These are phyloP conservation scores for Aspergillus clavatus DNA, from an alignment of 2,329 filamentous ascomycete genomes.

Conservation along the genomic window DNA sequence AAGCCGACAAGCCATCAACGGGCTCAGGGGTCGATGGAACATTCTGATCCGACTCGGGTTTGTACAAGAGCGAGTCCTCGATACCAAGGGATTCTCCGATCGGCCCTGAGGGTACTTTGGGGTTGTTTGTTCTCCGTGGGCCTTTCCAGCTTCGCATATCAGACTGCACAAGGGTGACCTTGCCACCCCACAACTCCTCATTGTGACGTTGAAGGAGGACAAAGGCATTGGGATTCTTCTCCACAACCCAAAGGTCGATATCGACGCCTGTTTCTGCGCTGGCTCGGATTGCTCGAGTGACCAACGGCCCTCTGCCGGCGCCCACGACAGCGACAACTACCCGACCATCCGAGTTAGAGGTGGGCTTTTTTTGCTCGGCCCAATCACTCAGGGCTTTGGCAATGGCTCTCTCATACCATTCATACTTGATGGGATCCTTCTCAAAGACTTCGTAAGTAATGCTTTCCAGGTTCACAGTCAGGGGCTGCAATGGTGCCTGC, in stretches of 20 bases:
- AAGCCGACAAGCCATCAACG: conserved; percentile 44
- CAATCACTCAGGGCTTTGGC: conserved; percentile 77
- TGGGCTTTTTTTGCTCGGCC: conserved; percentile 65
- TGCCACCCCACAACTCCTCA: conserved; percentile 69
- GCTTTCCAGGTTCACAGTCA: conserved; percentile 94
- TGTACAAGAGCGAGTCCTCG: conserved; percentile 21
- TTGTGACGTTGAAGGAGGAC: conserved; percentile 89
- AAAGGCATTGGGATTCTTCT: conserved; percentile 98
- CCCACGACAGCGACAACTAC: conserved; percentile 90
- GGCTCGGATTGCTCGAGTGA: conserved; percentile 79
- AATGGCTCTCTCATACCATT: conserved; percentile 86
- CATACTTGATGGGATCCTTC: conserved; percentile 95
- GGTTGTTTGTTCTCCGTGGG: conserved; percentile 44
- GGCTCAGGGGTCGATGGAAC: conserved; percentile 28
- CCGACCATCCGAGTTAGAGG: conserved; percentile 63
- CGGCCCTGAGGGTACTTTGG: conserved; percentile 15
- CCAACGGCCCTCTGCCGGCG: conserved; percentile 85
- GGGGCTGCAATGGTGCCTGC: conserved; percentile 86
- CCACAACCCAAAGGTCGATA: conserved; percentile 84
- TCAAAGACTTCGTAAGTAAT: conserved; percentile 98
- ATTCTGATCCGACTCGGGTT: conserved; percentile 24
- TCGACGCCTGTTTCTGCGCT: conserved; percentile 69
- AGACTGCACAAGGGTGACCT: conserved; percentile 84
- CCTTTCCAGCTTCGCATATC: conserved; percentile 98
- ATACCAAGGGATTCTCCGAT: conserved; percentile 35